Conservation (phyloP, 2,329 filamentous ascomycete species). For the Emmonsia crescens region DNA sequence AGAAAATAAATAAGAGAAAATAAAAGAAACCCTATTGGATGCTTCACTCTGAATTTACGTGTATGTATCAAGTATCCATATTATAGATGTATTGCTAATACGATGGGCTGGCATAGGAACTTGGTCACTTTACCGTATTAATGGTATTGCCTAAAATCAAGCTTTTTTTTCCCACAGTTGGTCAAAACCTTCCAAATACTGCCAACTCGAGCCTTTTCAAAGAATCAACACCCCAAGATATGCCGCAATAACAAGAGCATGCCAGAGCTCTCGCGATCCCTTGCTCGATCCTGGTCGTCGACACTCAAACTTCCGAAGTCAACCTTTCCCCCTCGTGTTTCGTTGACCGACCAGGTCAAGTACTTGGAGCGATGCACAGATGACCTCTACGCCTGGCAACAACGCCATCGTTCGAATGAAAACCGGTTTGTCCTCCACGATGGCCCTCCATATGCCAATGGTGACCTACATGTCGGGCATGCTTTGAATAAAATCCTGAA, state of each 20-base stretch:
- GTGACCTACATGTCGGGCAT: slow-evolving; percentile 81
- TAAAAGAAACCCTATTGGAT: no score
- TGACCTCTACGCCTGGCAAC: slow-evolving; percentile 84
- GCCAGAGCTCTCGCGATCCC: slow-evolving; percentile 12
- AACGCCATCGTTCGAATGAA: slow-evolving; percentile 39
- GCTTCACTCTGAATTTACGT: no score
- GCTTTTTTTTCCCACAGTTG: no score
- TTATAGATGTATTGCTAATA: no score
- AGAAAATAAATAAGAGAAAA: no score
- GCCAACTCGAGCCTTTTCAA: background rate
- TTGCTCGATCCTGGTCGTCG: slow-evolving; percentile 47
- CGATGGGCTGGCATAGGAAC: no score
- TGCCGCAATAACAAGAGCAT: slow-evolving; percentile 12
- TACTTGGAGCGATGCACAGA: slow-evolving; percentile 71
- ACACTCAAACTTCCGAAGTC: slow-evolving; percentile 67
- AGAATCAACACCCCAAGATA: slow-evolving; percentile 3
- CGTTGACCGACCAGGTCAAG: slow-evolving; percentile 36
- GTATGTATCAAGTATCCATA: no score
- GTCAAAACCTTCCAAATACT: no score
- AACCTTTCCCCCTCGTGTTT: slow-evolving; percentile 49
- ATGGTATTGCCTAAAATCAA: no score
- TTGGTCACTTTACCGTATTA: no score
- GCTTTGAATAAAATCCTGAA: slow-evolving; percentile 95
- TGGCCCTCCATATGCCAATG: slow-evolving; percentile 95
- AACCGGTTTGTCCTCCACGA: slow-evolving; percentile 73